A percentile compares a stretch with the other conserved stretches of the same genome.
Evolutionary conservation across 108 stramenopile genomes (phyloP).

Genomic region (Nitzschia sp.): DNA sequence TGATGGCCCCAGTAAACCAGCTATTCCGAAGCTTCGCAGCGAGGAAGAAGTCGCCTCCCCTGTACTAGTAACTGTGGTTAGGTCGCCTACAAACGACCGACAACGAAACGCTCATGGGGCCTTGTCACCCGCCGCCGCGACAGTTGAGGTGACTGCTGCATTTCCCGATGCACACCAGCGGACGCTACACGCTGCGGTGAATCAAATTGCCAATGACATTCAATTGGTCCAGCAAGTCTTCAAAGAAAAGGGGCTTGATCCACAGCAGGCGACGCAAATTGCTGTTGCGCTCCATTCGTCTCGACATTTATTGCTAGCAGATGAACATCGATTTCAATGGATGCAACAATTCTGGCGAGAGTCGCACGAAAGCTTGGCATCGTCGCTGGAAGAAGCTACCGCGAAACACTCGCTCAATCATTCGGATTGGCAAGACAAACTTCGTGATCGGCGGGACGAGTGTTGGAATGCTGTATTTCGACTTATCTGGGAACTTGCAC

Average conservation of each 20-base stretch:
- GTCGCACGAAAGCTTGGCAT: constrained; percentile 15
- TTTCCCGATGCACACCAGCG: too few relatives aligned
- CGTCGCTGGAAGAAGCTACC: constrained; percentile 17
- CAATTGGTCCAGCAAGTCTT: constrained; percentile 17
- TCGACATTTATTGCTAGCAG: constrained; percentile 10
- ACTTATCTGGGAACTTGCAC: constrained; percentile 4
- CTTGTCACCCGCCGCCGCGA: too few relatives aligned
- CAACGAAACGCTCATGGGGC: too few relatives aligned
- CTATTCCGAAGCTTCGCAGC: too few relatives aligned
- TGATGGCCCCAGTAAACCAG: too few relatives aligned
- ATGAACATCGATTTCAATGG: not conserved
- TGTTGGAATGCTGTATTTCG: constrained; percentile 25
- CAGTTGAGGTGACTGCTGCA: too few relatives aligned
- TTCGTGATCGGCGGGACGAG: constrained; percentile 10
- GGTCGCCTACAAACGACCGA: too few relatives aligned
- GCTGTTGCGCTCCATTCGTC: constrained; percentile 25
- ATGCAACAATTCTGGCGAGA: not conserved
- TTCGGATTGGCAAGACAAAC: constrained; percentile 36
- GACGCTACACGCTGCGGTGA: not conserved
- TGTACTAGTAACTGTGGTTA: too few relatives aligned
- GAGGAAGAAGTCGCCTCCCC: too few relatives aligned
- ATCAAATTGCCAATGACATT: constrained; percentile 18
- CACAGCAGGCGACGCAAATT: constrained; percentile 21
- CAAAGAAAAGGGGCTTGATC: constrained; percentile 27
- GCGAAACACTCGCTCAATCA: constrained; percentile 5